Conservation (phyloP, 1,284 basidiomycete genomes). For the Ceratobasidium sp. region DNA sequence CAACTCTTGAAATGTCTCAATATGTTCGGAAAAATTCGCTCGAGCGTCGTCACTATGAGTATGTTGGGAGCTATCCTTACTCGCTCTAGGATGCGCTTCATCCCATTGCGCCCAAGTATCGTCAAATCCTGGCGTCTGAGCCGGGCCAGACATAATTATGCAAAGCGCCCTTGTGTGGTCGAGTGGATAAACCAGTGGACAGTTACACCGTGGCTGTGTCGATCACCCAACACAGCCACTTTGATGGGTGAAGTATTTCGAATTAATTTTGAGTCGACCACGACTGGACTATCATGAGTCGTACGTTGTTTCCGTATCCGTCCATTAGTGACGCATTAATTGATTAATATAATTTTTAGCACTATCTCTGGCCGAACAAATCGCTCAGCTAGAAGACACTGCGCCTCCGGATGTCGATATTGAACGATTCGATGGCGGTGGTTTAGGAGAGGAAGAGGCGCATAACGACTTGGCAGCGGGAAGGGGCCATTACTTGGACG, state of each 20-base stretch:
- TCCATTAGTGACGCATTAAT: background rate
- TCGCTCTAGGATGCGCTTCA: conserved; percentile 15
- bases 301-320: background rate
- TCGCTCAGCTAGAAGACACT: conserved; percentile 74
- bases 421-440: conserved; percentile 45
- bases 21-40: conserved; percentile 3
- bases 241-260: background rate
- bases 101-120: conserved; percentile 37
- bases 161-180: background rate
- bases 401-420: conserved; percentile 59
- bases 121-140: conserved; percentile 22
- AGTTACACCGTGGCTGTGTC: conserved; percentile 3
- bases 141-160: conserved; percentile 10
- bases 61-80: conserved; percentile 6
- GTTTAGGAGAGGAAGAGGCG: conserved; percentile 46
- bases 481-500: conserved; percentile 79
- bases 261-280: background rate
- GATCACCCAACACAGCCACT: conserved; percentile 8
- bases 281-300: background rate
- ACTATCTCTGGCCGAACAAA: conserved; percentile 73
- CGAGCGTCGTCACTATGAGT: background rate
- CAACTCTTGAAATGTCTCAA: conserved; percentile 26
- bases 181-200: too few relatives aligned
- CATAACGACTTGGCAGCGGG: conserved; percentile 51
- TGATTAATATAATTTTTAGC: conserved; percentile 36